Base-by-base conservation (phyloP, 2,329 filamentous ascomycete species). In the Colletotrichum magnum region DNA sequence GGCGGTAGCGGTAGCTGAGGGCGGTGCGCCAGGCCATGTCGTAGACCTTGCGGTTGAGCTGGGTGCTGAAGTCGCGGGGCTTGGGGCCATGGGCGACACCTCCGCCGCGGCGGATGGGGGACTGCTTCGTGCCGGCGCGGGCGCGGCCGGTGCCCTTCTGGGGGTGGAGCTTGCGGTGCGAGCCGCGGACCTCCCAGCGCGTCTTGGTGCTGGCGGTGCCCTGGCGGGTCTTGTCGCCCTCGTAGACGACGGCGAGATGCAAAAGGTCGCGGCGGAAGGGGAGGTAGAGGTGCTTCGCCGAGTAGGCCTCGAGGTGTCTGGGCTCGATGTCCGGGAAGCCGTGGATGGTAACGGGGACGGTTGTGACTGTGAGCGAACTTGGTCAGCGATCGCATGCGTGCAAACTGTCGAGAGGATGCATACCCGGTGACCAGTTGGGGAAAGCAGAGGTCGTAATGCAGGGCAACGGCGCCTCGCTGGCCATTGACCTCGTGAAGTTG, bases 1-100 rank as follows among this genome's bases (percentile, higher is more conserved):
- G 90, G 73, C 92, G 87, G 82, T 96, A 98, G 69, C 96, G 90
- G 84, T 97, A 97, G 77, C 93, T 96, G 73, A 99, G 87, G 12
- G 96, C 96, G 51, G 93, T 98, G 78, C 96, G 90, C 94, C 94
- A 98, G 10, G 96, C 96, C 75, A 97, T 87, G 81, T 98, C 95
- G 84, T 99, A 99, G 56, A 97, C 89, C 84, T 98, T 98, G 78
- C 88, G 88, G 75, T 92, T 94, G 64, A 99, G 86, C 16, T 88
- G 88, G 24, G 95, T 97, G 69, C 89, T 89, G 78, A 99, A 99
- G 83, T 98, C 94, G 79, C 96, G 89, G 28, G 95, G 95, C 75
- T 95, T 91, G 32, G 96, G 96, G n/a, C 96, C 96, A 77, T 94
- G 94, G 0, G 90, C 86, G 75, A 97, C 95, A 81, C 94, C 95